Evolutionary conservation across 306 rosid genomes (phyloP), one percentile per base, ranked within the genome.

Genomic region (Pyrus betulifolia): DNA sequence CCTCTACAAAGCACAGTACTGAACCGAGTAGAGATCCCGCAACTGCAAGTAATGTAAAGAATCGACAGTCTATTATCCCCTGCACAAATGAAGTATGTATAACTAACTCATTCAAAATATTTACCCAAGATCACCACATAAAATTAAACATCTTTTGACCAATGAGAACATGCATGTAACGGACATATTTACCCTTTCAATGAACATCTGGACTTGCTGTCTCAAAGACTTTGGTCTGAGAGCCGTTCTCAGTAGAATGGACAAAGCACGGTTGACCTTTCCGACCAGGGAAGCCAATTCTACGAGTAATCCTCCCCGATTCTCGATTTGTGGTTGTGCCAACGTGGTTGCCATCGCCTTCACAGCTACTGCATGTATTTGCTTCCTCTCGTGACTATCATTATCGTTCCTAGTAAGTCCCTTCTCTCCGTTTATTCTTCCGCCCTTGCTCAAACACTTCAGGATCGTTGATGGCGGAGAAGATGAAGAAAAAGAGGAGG

Each of bases 1-100:
- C 91, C 87, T 88, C 86, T 10, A 88, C 31, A 65, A 76, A 88
- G 74, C 91, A 88, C 64, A 88, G 64, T 5, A 81, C 77, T 10
- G 91, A 88, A 30, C 86, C 91, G 44, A 88, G 40, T 69, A 88
- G 79, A 12, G 86, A 78, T 28, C 91, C 91, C 5, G 81, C 85
- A 45, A 88, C 87, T 13, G 89, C 89, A 44, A 88, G 74, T 49
- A 88, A 52, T 11, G 89, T 71, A 45, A 85, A 81, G 74, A 88
- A 88, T 68, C 91, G 87, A 42, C 91, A 88, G 70, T 85, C 83
- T 72, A 85, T 76, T 66, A 88, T 71, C 22, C 44, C 79, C 91
- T 87, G 86, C 73, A 52, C 35, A 27, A 46, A 75, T 23, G 31
- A 18, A 6, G 15, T 12, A 8, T 10, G 2, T 11, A 67, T 67